phyloP scores from a whole-genome alignment of 768 basidiomycete genomes.

The Lenzites betulinus region DNA sequence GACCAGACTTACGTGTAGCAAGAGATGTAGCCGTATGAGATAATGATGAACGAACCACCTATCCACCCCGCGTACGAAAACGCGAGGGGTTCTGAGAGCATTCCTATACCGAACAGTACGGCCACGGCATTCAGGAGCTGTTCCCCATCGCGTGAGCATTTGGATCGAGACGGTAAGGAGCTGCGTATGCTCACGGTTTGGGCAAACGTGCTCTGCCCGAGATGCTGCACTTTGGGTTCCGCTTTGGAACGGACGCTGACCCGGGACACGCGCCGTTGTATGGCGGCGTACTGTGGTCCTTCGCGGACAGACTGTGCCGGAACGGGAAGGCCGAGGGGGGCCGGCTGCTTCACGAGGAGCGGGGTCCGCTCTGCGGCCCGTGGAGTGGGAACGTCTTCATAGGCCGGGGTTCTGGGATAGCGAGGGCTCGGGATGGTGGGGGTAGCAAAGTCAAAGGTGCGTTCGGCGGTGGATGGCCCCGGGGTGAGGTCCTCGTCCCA shows the following conservation, averaged over 20 bases:
- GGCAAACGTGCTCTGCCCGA: constrained; percentile 69
- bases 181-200: constrained; percentile 56
- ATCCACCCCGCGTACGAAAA: constrained; percentile 93
- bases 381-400: constrained; percentile 8
- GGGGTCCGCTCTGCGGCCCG: constrained; percentile 27
- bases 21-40: constrained; percentile 76
- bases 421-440: constrained; percentile 1
- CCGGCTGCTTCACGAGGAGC: constrained; percentile 18
- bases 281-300: constrained; percentile 5
- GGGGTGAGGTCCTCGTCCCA: constrained; percentile 33
- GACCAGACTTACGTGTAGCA: constrained; percentile 78
- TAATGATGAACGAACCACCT: constrained; percentile 68
- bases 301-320: background rate
- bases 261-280: constrained; percentile 8
- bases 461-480: constrained; percentile 15
- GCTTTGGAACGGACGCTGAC: constrained; percentile 11
- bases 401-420: background rate
- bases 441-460: constrained; percentile 14
- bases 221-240: constrained; percentile 28
- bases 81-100: constrained; percentile 87
- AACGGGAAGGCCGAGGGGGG: constrained; percentile 8
- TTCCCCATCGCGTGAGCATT: background rate
- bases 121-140: constrained; percentile 91
- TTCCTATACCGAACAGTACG: constrained; percentile 84
- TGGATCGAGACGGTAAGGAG: no score